phyloP scores from a whole-genome alignment of 1,284 basidiomycete species.

The Irpex sp. region DNA sequence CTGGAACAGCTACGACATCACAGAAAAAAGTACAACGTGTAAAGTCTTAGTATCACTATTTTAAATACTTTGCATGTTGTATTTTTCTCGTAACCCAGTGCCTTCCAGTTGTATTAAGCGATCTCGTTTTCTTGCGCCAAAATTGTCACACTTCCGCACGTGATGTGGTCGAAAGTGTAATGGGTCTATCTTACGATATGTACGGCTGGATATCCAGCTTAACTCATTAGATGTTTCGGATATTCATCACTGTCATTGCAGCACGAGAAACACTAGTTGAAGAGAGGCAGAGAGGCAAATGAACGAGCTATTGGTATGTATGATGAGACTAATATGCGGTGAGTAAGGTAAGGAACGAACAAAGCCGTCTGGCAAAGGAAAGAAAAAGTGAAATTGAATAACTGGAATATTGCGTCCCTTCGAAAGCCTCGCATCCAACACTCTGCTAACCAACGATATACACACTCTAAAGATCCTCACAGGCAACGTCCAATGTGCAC shows the following conservation, averaged over 20 bases:
- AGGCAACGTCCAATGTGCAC: background rate
- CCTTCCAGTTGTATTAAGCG: no score
- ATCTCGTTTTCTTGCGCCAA: no score
- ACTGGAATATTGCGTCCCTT: no score
- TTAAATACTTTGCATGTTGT: no score
- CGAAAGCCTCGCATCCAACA: background rate
- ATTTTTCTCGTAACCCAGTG: no score
- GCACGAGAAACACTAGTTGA: conserved; percentile 4
- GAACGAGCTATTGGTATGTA: background rate
- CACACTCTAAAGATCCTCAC: background rate
- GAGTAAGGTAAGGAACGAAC: conserved; percentile 7
- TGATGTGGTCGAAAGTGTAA: no score
- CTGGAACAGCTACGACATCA: no score
- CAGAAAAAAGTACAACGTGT: no score
- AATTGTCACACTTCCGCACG: no score
- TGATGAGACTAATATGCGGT: conserved; percentile 1
- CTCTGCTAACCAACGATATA: background rate
- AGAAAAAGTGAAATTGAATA: background rate
- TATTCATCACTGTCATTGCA: conserved; percentile 5
- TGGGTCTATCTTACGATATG: background rate
- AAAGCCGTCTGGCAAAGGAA: background rate
- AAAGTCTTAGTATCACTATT: no score
- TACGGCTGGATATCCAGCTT: background rate
- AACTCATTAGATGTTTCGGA: background rate
- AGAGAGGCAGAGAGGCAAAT: conserved; percentile 3